phyloP scores from a whole-genome alignment of 441 rosid species.

The Capsella rubella region DNA sequence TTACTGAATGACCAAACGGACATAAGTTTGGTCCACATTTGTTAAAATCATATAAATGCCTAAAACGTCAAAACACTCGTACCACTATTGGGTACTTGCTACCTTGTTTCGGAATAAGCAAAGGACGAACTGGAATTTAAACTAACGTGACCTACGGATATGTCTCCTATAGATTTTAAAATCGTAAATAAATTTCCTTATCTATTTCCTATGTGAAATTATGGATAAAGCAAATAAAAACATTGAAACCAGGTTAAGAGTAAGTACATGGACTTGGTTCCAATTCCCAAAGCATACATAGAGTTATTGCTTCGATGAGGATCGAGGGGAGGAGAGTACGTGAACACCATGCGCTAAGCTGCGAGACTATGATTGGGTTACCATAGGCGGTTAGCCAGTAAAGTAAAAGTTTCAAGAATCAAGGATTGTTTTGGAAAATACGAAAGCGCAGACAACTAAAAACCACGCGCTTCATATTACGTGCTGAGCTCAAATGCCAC shows the following conservation, averaged over 20 bases:
- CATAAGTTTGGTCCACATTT: conserved; percentile 36
- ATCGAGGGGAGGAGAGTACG: not conserved
- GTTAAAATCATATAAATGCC: conserved; percentile 4
- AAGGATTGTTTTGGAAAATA: conserved; percentile 32
- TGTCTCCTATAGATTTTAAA: conserved; percentile 7
- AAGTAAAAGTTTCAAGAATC: conserved; percentile 32
- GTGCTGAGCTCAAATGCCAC: conserved; percentile 22
- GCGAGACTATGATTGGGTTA: conserved; percentile 25
- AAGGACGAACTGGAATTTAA: conserved; percentile 14
- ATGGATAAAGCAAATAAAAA: conserved; percentile 1
- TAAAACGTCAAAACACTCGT: conserved; percentile 40
- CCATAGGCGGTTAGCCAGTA: conserved; percentile 35
- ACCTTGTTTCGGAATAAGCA: conserved; percentile 4
- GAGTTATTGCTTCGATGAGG: conserved; percentile 18
- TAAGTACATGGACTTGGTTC: not conserved
- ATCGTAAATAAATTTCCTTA: not conserved
- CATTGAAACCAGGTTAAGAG: conserved; percentile 17
- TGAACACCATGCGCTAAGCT: conserved; percentile 22
- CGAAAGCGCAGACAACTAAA: not conserved
- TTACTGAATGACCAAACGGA: conserved; percentile 6
- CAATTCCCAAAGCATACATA: conserved; percentile 31
- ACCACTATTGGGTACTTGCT: conserved; percentile 35
- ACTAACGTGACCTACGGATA: conserved; percentile 26
- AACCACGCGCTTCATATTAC: conserved; percentile 21
- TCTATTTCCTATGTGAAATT: conserved; percentile 9